Base-by-base conservation (phyloP, 441 rosid species). In the Breynia disticha region DNA sequence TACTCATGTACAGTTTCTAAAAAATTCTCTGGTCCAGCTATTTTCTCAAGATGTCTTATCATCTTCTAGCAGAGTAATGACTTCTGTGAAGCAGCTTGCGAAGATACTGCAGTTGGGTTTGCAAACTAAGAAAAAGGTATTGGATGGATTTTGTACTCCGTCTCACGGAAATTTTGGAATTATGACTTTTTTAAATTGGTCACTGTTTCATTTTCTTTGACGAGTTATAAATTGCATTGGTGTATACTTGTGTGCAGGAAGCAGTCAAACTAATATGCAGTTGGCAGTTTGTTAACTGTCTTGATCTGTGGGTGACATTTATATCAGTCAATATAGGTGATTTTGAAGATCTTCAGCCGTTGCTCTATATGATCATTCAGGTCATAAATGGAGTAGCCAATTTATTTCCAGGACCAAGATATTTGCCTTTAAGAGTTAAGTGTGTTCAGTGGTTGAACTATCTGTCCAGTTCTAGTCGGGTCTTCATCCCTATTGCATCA, bases 271-370 rank as follows among this genome's bases (percentile, higher is more conserved):
- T 79, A 79, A 70, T 85, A 59, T 84, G 87, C 73, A 83, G 97
- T 61, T 81, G 79, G 80, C 86, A 89, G 68, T 86, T 72, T 66
- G 72, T 76, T 17, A 82, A 73, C 65, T 83, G 95, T 67, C 45
- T 91, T 71, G 89, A 88, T 76, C 82, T 93, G 61, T 93, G 97
- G 98, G 95, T 89, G 63, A 70, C 78, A 62, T 88, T 74, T 65
- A 71, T 81, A 46, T 77, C 88, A 15, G 63, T 64, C 17, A 83
- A 83, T 52, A 20, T 78, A 61, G 68, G 10, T 42, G 84, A 86
- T 62, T 70, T 58, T 63, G 91, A 41, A 41, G 44, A 83, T 66
- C 82, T 88, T 62, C 91, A 84, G 76, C 72, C 87, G 16, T 62
- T 82, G 79, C 74, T 81, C 53, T 79, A 73, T 63, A 72, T 64